phyloP scores from a whole-genome alignment of 805 yeast species.

The Helenozyma baotianmanensis region DNA sequence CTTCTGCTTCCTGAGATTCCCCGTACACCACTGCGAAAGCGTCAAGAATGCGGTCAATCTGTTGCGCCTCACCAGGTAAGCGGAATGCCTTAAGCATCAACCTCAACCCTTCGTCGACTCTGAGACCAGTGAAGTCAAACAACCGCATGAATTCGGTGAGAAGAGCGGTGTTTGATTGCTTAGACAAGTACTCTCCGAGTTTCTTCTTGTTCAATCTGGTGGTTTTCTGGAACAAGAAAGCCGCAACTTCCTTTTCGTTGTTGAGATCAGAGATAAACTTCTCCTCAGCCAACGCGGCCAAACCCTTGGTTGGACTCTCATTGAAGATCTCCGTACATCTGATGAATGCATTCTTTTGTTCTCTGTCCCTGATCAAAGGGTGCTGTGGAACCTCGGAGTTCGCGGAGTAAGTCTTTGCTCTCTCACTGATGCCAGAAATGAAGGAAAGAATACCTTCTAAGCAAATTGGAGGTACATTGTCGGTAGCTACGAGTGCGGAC shows the following conservation, averaged over 20 bases:
- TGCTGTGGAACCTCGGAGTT: constrained; percentile 10
- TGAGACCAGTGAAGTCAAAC: constrained; percentile 69
- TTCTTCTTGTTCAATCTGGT: constrained; percentile 82
- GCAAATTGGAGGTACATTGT: constrained; percentile 89
- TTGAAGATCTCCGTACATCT: constrained; percentile 74
- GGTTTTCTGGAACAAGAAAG: constrained; percentile 71
- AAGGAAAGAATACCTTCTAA: constrained; percentile 79
- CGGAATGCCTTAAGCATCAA: constrained; percentile 77
- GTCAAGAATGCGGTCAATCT: constrained; percentile 88
- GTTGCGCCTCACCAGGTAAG: constrained; percentile 96
- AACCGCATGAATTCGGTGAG: constrained; percentile 60
- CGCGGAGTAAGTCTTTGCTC: constrained; percentile 32
- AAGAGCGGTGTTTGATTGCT: constrained; percentile 59
- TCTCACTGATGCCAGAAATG: constrained; percentile 55
- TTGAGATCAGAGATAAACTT: constrained; percentile 51
- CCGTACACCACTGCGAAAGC: constrained; percentile 79
- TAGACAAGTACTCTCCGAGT: constrained; percentile 81
- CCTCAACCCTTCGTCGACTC: constrained; percentile 93
- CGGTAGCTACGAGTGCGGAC: constrained; percentile 72
- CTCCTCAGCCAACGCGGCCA: constrained; percentile 56
- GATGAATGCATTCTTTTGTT: constrained; percentile 69
- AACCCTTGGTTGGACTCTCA: constrained; percentile 71
- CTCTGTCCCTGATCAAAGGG: constrained; percentile 38
- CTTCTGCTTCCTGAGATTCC: constrained; percentile 34
- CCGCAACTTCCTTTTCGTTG: constrained; percentile 63